Percentiles rank a stretch among this genome's conserved stretches.
These are phyloP conservation scores for Neonothopanus nambi DNA, from an alignment of 1,284 basidiomycete genomes.

Conservation along the genomic window DNA sequence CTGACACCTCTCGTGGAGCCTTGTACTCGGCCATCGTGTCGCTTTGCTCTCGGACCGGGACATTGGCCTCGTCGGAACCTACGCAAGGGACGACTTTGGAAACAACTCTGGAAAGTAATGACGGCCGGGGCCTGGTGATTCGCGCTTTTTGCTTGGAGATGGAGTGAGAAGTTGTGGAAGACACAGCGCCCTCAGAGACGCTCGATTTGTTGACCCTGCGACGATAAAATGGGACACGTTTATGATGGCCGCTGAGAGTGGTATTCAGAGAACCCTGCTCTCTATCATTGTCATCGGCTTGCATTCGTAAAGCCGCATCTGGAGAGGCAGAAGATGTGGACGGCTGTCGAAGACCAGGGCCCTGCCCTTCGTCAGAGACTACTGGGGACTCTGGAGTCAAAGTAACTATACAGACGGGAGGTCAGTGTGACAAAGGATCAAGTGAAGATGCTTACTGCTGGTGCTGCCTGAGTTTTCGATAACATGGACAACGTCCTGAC, in stretches of 20 bases:
- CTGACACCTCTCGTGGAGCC: too few relatives aligned
- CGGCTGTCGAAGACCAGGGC: slow-evolving; percentile 13
- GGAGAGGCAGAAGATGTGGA: background rate
- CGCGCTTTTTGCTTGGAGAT: slow-evolving; percentile 26
- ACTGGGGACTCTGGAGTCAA: slow-evolving; percentile 18
- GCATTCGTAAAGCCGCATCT: background rate
- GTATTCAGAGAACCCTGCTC: slow-evolving; percentile 42
- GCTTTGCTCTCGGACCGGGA: background rate
- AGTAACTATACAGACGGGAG: slow-evolving; percentile 14
- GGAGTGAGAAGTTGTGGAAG: slow-evolving; percentile 28
- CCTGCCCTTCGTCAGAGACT: slow-evolving; percentile 24
- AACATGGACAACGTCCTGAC: slow-evolving; percentile 17
- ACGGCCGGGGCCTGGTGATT: slow-evolving; percentile 22
- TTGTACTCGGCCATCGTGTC: too few relatives aligned
- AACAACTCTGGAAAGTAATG: slow-evolving; percentile 29
- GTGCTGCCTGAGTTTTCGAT: slow-evolving; percentile 20
- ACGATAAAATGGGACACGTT: slow-evolving; percentile 43
- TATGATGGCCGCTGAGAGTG: slow-evolving; percentile 32
- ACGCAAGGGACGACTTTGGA: slow-evolving; percentile 32
- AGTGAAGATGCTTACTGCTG: slow-evolving; percentile 22
- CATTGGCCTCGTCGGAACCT: slow-evolving; percentile 17
- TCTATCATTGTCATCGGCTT: slow-evolving; percentile 31
- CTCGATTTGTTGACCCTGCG: slow-evolving; percentile 38
- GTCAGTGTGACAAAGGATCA: slow-evolving; percentile 10
- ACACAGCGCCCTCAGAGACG: slow-evolving; percentile 29